These are phyloP conservation scores for Potentilla sterilis DNA, from an alignment of 306 rosid species.

Conservation along the genomic window DNA sequence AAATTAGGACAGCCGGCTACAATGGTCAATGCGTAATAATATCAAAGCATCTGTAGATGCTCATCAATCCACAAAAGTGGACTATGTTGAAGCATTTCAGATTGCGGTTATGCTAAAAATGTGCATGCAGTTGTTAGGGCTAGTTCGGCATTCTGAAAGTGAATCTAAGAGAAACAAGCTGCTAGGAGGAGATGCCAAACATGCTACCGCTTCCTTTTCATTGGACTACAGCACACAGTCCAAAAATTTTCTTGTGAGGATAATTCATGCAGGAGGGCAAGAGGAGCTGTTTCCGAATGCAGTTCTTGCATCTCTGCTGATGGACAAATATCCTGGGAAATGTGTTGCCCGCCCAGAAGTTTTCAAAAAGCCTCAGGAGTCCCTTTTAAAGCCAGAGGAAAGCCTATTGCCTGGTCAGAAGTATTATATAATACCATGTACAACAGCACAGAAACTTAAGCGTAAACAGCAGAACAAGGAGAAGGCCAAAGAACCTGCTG, in stretches of 20 bases:
- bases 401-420: conserved; percentile 60
- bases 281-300: conserved; percentile 49
- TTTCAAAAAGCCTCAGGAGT: conserved; percentile 55
- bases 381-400: conserved; percentile 50
- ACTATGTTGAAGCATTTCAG: conserved; percentile 37
- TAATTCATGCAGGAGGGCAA: conserved; percentile 59
- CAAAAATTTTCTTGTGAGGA: conserved; percentile 49
- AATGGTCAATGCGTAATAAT: conserved; percentile 14
- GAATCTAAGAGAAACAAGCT: conserved; percentile 14
- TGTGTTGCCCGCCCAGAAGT: conserved; percentile 61
- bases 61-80: conserved; percentile 17
- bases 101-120: conserved; percentile 49
- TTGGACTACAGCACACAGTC: conserved; percentile 29
- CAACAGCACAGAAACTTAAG: conserved; percentile 53
- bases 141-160: conserved; percentile 14
- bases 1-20: conserved; percentile 42
- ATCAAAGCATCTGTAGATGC: conserved; percentile 22
- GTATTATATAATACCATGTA: conserved; percentile 45
- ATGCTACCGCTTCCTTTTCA: conserved; percentile 15
- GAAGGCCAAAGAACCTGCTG: conserved; percentile 3
- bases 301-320: conserved; percentile 49
- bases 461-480: conserved; percentile 26
- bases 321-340: conserved; percentile 66
- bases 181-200: background rate
- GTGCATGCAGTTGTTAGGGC: conserved; percentile 38